These are phyloP conservation scores for Naumovozyma castellii DNA, from an alignment of 805 yeast species.

Conservation along the genomic window DNA sequence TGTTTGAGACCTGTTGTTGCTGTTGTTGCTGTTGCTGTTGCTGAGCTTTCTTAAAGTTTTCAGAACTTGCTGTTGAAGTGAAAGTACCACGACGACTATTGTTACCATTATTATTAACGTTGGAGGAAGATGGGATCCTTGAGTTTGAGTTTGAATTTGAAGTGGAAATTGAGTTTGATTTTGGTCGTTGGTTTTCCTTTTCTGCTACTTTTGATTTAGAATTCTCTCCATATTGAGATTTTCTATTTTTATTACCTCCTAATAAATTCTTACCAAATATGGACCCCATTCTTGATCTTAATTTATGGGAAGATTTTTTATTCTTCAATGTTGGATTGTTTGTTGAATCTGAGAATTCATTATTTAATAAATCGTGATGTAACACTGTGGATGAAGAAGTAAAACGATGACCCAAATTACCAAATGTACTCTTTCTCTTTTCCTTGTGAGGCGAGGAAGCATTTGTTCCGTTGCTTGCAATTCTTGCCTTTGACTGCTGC, in stretches of 20 bases:
- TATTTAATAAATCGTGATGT: slow-evolving; percentile 27
- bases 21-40: neutral
- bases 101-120: neutral
- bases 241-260: slow-evolving; percentile 22
- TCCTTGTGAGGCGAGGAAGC: slow-evolving; percentile 6
- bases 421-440: slow-evolving; percentile 23
- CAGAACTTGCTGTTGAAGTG: neutral
- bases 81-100: neutral
- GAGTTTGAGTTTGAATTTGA: neutral
- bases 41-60: neutral
- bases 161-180: neutral
- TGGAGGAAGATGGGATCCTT: neutral
- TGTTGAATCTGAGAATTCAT: slow-evolving; percentile 24
- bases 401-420: slow-evolving; percentile 21
- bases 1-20: too few relatives aligned
- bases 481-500: neutral
- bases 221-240: slow-evolving; percentile 7
- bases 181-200: neutral
- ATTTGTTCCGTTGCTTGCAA: neutral
- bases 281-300: slow-evolving; percentile 68
- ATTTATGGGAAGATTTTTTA: slow-evolving; percentile 30
- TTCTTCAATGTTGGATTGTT: slow-evolving; percentile 25
- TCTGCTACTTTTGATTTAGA: slow-evolving; percentile 4
- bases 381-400: slow-evolving; percentile 23
- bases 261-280: slow-evolving; percentile 58